phyloP scores from a whole-genome alignment of 1,284 basidiomycete genomes.

The Marasmius tenuissimus region DNA sequence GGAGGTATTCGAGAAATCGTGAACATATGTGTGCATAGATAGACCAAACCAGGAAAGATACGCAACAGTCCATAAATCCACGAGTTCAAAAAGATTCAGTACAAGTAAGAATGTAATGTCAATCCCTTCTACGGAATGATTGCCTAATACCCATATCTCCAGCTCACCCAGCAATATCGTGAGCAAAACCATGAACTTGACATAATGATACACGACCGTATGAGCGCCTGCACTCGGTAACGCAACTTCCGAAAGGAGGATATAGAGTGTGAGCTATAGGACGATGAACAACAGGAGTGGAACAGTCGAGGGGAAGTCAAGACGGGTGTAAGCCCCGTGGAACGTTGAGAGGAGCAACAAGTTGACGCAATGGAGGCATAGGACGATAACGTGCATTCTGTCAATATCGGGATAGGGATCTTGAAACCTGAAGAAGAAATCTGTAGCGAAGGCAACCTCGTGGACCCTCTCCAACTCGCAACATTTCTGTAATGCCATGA shows the following conservation, averaged over 20 bases:
- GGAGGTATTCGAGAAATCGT: too few species aligned
- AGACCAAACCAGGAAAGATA: too few species aligned
- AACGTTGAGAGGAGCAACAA: slow-evolving; percentile 65
- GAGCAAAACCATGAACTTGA: slow-evolving; percentile 59
- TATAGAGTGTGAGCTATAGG: slow-evolving; percentile 50
- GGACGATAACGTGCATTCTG: slow-evolving; percentile 75
- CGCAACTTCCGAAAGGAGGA: slow-evolving; percentile 61
- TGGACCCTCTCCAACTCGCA: slow-evolving; percentile 77
- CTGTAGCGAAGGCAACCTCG: slow-evolving; percentile 69
- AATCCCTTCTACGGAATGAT: too few species aligned
- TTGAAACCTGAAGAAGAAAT: slow-evolving; percentile 20
- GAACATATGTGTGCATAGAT: too few species aligned
- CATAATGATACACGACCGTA: slow-evolving; percentile 67
- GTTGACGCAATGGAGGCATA: slow-evolving; percentile 71
- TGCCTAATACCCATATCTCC: slow-evolving; percentile 58
- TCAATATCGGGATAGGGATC: slow-evolving; percentile 24
- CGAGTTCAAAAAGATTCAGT: too few species aligned
- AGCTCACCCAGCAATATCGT: slow-evolving; percentile 68
- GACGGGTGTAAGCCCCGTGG: slow-evolving; percentile 65
- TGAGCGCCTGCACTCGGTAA: slow-evolving; percentile 70
- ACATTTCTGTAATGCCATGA: slow-evolving; percentile 58
- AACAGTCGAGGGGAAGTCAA: slow-evolving; percentile 29
- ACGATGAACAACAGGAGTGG: slow-evolving; percentile 48
- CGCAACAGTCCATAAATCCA: too few species aligned
- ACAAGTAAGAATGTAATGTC: too few species aligned